Evolutionary conservation across 768 basidiomycete species (phyloP).

Genomic region (Russula vinacea): DNA sequence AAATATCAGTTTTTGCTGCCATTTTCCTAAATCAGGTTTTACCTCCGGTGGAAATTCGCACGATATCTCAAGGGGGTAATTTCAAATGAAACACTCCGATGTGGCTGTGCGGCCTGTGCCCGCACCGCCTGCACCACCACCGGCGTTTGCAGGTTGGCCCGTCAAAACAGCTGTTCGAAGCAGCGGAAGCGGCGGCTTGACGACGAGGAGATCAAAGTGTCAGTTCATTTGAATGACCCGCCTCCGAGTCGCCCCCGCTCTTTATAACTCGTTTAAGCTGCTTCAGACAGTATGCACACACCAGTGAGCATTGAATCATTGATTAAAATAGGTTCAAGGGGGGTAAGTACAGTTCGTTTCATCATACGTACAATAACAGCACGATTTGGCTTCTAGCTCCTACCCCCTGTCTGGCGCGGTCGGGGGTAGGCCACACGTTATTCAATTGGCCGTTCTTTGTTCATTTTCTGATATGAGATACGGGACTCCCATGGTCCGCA

Average conservation of each 20-base stretch:
- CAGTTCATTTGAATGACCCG: neutral
- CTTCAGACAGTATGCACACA: neutral
- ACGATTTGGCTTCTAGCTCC: neutral
- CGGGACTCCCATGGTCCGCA: neutral
- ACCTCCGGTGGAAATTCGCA: constrained; percentile 17
- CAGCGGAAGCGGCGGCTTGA: constrained; percentile 6
- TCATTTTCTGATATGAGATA: constrained; percentile 1
- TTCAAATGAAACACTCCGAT: constrained; percentile 5
- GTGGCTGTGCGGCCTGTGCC: constrained; percentile 23
- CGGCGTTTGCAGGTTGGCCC: neutral
- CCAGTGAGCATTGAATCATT: constrained; percentile 3
- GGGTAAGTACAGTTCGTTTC: neutral
- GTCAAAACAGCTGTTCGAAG: neutral
- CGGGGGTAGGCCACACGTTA: neutral
- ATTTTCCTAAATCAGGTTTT: constrained; percentile 14
- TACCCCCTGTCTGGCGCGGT: neutral
- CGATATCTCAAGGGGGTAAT: neutral
- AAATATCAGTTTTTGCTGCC: no score
- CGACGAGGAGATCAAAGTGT: neutral
- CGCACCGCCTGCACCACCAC: neutral
- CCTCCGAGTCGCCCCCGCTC: neutral
- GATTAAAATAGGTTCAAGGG: neutral
- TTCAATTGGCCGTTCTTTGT: neutral
- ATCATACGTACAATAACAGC: constrained; percentile 1
- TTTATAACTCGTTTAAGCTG: constrained; percentile 14